Percentiles rank a stretch among this genome's conserved stretches.
These are phyloP conservation scores for Aegilops sharonensis DNA, from an alignment of 176 grass and related monocot species.

Conservation along the genomic window DNA sequence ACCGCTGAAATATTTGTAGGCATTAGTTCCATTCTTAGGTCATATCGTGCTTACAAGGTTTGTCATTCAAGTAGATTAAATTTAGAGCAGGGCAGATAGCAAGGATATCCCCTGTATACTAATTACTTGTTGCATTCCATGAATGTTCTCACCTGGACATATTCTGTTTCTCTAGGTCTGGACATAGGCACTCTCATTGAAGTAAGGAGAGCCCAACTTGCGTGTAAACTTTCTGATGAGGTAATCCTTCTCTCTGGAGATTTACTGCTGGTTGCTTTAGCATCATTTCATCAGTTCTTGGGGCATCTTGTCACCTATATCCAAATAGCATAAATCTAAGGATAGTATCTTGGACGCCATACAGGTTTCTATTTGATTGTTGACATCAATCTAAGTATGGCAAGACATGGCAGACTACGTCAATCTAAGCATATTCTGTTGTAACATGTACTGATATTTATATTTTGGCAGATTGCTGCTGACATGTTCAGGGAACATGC, in stretches of 20 bases:
- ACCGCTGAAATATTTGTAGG: slow-evolving; percentile 30
- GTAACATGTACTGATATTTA: slow-evolving; percentile 12
- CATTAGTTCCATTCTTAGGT: slow-evolving; percentile 10
- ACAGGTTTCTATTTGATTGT: slow-evolving; percentile 15
- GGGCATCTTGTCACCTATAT: background rate
- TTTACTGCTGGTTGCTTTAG: slow-evolving; percentile 9
- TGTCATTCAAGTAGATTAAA: slow-evolving; percentile 29
- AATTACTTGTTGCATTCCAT: slow-evolving; percentile 28
- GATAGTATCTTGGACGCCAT: background rate
- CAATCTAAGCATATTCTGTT: slow-evolving; percentile 1
- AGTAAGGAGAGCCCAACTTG: slow-evolving; percentile 72
- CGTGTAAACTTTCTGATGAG: slow-evolving; percentile 90
- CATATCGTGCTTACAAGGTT: slow-evolving; percentile 14
- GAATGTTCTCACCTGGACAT: slow-evolving; percentile 5
- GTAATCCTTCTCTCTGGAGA: slow-evolving; percentile 41
- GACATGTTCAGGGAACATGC: slow-evolving; percentile 92
- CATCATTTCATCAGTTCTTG: slow-evolving; percentile 28
- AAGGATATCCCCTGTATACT: slow-evolving; percentile 8
- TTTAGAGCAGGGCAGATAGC: slow-evolving; percentile 1
- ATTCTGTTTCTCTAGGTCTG: slow-evolving; percentile 61
- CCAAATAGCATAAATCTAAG: slow-evolving; percentile 21
- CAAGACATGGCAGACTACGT: background rate
- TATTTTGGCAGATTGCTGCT: slow-evolving; percentile 66
- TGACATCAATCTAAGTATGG: slow-evolving; percentile 7
- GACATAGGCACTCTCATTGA: slow-evolving; percentile 68